Evolutionary conservation across 78 protist species (phyloP).

Genomic region (Chrysochromulina parva): DNA sequence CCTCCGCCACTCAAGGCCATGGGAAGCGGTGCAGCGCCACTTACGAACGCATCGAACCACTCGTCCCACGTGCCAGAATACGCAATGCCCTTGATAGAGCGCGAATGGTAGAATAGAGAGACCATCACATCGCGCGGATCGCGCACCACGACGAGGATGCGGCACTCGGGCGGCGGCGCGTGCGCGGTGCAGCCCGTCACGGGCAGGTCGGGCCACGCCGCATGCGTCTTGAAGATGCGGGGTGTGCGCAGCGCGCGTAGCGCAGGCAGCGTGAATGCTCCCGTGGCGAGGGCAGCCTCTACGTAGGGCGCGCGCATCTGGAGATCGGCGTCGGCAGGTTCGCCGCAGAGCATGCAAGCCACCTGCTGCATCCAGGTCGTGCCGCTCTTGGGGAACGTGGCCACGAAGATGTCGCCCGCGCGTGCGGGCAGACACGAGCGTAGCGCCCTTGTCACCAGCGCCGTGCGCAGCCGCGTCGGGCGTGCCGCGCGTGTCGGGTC

Average conservation of each 20-base stretch:
- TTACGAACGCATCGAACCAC: background rate
- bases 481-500: too few species aligned
- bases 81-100: background rate
- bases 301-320: background rate
- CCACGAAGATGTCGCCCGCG: background rate
- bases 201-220: background rate
- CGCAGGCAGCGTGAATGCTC: background rate
- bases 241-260: background rate
- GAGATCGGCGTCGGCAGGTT: background rate
- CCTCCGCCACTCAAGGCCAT: background rate
- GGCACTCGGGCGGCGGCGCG: background rate
- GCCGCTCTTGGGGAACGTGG: conserved; percentile 1
- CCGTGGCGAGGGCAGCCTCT: background rate
- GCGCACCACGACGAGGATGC: background rate
- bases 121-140: conserved; percentile 3
- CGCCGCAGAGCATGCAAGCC: background rate
- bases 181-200: background rate
- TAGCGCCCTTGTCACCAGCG: background rate
- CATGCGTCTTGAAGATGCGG: conserved; percentile 18
- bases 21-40: background rate
- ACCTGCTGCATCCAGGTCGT: conserved; percentile 2
- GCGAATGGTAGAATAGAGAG: conserved; percentile 3
- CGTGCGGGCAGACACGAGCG: background rate
- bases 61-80: background rate
- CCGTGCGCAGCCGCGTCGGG: background rate